Evolutionary conservation across 768 basidiomycete genomes (phyloP), one percentile per base, ranked within the genome.

Genomic region (Rhizopogon vinicolor): DNA sequence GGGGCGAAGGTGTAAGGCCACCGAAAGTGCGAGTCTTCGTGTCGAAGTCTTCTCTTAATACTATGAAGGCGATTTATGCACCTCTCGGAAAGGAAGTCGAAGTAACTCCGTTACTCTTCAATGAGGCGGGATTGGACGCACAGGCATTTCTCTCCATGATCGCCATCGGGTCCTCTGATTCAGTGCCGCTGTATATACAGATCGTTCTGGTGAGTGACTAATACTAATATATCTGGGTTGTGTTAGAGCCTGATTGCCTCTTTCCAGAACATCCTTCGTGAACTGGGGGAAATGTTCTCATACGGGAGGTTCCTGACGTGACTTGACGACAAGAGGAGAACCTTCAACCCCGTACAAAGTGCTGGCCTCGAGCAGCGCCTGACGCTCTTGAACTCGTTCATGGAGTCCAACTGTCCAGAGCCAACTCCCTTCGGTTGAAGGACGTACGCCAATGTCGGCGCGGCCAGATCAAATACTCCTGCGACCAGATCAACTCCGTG

Each of bases 121-220:
- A 75, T 0, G 77, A 80, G 52, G 65, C 71, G 3, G 84, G 86
- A 57, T 72, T 86, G 0, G 84, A 85, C 63, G 80, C 81, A 1
- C 63, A 79, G 14, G 81, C 84, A 0, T 79, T 86, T 53, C 61
- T 85, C 42, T 82, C 82, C 0, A 81, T 86, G 79, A 86, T 87
- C 84, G 79, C 83, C 0, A 71, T 85, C 5, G 77, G 74, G 3
- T 76, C 78, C 0, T 77, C 80, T 1, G 80, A 82, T 2, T 66
- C 72, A 2, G 76, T 81, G 0, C 85, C 84, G 0, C 60, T 87
- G 3, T 87, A 87, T 62, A 78, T 86, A 67, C 85, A 87, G 46
- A 75, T 80, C 0, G 68, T 86, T 37, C 57, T 86, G 63, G 85
- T 84, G 59, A 57, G 77, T 63, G 25, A 39, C 33, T 29, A 1